Evolutionary conservation across 805 yeast species (phyloP).

Genomic region (Yarrowia phangngaensis): DNA sequence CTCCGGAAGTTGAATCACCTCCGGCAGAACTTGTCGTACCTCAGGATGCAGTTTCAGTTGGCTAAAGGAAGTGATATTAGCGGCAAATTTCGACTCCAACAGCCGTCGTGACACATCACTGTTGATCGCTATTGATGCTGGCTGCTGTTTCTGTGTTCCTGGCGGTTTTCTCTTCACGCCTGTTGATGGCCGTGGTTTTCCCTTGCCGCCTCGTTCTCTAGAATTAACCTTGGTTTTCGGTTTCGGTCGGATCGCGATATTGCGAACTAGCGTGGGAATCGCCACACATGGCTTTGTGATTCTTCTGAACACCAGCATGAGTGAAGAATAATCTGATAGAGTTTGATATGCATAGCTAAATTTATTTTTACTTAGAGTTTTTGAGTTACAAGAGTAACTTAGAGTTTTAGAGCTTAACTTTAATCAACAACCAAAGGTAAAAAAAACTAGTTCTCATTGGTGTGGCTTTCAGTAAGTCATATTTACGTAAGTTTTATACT

Average conservation of each 20-base stretch:
- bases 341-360: background rate
- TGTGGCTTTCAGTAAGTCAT: too few species aligned
- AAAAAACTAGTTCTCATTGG: too few species aligned
- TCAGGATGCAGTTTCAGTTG: constrained; percentile 63
- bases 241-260: constrained; percentile 25
- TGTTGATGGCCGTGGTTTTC: constrained; percentile 19
- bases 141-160: constrained; percentile 25
- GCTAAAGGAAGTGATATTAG: constrained; percentile 59
- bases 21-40: constrained; percentile 48
- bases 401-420: too few species aligned
- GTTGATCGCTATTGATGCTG: constrained; percentile 23
- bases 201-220: constrained; percentile 11
- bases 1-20: constrained; percentile 52
- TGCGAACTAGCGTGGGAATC: constrained; percentile 7
- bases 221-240: constrained; percentile 23
- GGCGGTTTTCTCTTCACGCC: constrained; percentile 8
- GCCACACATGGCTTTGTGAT: constrained; percentile 9
- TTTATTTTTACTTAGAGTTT: constrained; percentile 21
- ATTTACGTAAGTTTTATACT: too few species aligned
- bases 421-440: too few species aligned
- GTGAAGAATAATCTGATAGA: background rate
- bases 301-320: constrained; percentile 3
- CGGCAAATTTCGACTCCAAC: constrained; percentile 22
- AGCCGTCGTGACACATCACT: constrained; percentile 9
- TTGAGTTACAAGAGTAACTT: too few species aligned